Conservation (phyloP, 768 basidiomycete species). For the Russula olivacea region DNA sequence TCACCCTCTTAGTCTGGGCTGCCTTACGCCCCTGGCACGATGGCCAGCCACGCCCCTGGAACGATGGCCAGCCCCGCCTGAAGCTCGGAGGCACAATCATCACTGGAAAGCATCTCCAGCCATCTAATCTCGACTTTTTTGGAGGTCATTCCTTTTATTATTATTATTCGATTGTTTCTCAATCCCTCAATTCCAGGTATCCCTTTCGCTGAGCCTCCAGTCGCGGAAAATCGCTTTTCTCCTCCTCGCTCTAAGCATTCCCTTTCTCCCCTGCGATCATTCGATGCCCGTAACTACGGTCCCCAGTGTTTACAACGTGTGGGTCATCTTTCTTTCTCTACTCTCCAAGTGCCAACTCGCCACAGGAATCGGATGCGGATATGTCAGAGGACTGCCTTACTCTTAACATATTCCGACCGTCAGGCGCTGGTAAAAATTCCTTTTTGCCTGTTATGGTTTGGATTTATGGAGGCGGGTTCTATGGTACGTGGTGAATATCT, state of each 20-base stretch:
- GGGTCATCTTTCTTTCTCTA: background rate
- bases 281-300: conserved; percentile 32
- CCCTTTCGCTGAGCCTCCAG: conserved; percentile 34
- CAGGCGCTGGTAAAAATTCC: conserved; percentile 27
- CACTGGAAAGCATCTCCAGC: conserved; percentile 22
- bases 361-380: background rate
- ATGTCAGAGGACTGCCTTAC: conserved; percentile 45
- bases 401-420: conserved; percentile 43
- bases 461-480: conserved; percentile 41
- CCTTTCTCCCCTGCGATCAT: conserved; percentile 25
- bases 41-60: no score
- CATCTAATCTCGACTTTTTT: conserved; percentile 30
- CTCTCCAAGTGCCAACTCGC: background rate
- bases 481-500: background rate
- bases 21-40: background rate
- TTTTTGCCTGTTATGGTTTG: conserved; percentile 42
- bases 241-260: conserved; percentile 27
- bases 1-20: background rate
- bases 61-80: conserved; percentile 1
- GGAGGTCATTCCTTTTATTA: conserved; percentile 26
- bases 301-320: conserved; percentile 30
- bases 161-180: background rate
- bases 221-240: conserved; percentile 30
- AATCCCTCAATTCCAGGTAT: conserved; percentile 27
- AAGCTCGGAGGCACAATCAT: conserved; percentile 27